phyloP scores from a whole-genome alignment of 2,329 filamentous ascomycete genomes.

The Ophiostoma populinum region DNA sequence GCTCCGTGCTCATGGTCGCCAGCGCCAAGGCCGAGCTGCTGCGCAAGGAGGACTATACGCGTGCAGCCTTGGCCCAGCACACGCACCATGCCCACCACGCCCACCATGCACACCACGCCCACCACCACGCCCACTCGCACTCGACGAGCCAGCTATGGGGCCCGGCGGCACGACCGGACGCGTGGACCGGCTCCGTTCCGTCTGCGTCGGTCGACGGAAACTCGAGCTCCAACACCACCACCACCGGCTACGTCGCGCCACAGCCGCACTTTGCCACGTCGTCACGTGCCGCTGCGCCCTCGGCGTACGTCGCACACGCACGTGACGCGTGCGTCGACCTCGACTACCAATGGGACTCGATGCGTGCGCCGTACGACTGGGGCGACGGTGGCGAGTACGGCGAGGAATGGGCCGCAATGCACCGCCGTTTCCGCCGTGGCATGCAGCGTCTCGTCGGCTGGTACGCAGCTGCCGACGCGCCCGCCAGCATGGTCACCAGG shows the following conservation, averaged over 20 bases:
- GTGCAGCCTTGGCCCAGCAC: conserved; percentile 26
- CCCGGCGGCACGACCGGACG: conserved; percentile 3
- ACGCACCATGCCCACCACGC: conserved; percentile 15
- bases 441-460: conserved; percentile 65
- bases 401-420: conserved; percentile 94
- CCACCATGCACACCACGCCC: neutral
- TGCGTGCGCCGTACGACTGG: conserved; percentile 61
- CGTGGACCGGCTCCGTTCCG: neutral
- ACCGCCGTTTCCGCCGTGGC: conserved; percentile 69
- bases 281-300: conserved; percentile 61
- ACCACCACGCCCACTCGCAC: conserved; percentile 11
- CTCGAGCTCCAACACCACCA: neutral
- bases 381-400: conserved; percentile 75
- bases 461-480: conserved; percentile 45
- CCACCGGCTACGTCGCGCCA: conserved; percentile 50
- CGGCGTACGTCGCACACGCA: conserved; percentile 79
- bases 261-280: conserved; percentile 72
- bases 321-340: conserved; percentile 69
- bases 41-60: conserved; percentile 55
- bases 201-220: conserved; percentile 3
- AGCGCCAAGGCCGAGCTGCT: conserved; percentile 77
- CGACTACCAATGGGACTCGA: conserved; percentile 96
- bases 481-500: conserved; percentile 33
- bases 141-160: conserved; percentile 23
- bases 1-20: conserved; percentile 72